phyloP scores from a whole-genome alignment of 495 filamentous ascomycete genomes.

The Penicillium paxilli region DNA sequence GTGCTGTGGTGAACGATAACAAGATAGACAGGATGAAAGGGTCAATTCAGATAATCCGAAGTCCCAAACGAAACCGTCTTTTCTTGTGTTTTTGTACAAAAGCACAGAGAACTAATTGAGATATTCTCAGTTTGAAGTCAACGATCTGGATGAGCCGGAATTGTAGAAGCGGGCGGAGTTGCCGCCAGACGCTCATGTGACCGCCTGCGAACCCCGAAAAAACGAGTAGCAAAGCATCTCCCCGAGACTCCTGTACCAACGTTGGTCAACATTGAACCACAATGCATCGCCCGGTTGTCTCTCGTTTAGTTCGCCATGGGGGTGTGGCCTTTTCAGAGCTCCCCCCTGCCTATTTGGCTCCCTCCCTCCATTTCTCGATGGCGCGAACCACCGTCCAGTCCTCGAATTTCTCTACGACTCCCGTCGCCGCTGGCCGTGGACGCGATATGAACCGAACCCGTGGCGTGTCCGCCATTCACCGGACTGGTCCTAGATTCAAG shows the following conservation, averaged over 20 bases:
- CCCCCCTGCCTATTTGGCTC: slow-evolving; percentile 46
- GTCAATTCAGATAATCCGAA: neutral
- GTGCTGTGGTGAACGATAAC: slow-evolving; percentile 11
- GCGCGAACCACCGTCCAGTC: slow-evolving; percentile 31
- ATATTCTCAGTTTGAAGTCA: neutral
- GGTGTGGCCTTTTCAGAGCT: slow-evolving; percentile 34
- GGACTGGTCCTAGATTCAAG: slow-evolving; percentile 71
- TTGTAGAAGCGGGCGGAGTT: slow-evolving; percentile 1
- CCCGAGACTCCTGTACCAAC: slow-evolving; percentile 13
- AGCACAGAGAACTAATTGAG: slow-evolving; percentile 3
- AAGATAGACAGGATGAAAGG: neutral
- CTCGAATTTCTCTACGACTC: slow-evolving; percentile 49
- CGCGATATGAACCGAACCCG: slow-evolving; percentile 54
- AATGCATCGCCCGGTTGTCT: slow-evolving; percentile 42
- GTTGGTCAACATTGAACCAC: slow-evolving; percentile 15
- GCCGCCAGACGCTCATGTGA: slow-evolving; percentile 23
- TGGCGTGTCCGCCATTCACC: slow-evolving; percentile 76
- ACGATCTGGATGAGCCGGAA: neutral
- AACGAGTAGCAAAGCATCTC: slow-evolving; percentile 12
- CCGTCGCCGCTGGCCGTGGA: slow-evolving; percentile 34
- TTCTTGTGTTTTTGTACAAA: neutral
- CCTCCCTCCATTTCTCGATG: slow-evolving; percentile 43
- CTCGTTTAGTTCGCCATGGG: slow-evolving; percentile 38
- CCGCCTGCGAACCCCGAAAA: slow-evolving; percentile 18
- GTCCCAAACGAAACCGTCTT: neutral